Evolutionary conservation across 2,329 filamentous ascomycete genomes (phyloP).

Genomic region (Thelonectria olida): DNA sequence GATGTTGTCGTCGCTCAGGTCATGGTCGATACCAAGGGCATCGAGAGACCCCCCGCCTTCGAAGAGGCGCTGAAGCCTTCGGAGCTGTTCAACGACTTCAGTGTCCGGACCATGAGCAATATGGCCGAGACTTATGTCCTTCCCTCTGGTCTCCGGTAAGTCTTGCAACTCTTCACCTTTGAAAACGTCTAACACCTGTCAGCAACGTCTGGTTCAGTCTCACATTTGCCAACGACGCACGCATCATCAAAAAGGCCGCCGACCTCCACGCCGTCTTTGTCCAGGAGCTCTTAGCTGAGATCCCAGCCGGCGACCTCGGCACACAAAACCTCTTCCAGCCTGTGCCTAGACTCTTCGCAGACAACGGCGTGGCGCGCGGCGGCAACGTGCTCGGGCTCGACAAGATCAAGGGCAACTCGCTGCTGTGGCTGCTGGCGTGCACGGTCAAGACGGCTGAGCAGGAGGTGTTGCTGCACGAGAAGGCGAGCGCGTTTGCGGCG

Average conservation of each 20-base stretch:
- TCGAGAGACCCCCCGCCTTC: constrained; percentile 37
- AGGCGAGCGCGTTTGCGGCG: constrained; percentile 23
- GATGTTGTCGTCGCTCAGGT: constrained; percentile 30
- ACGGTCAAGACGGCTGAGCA: constrained; percentile 47
- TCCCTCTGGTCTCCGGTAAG: constrained; percentile 36
- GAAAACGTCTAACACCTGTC: neutral
- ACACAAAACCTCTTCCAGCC: constrained; percentile 45
- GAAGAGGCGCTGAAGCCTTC: constrained; percentile 31
- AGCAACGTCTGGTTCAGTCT: constrained; percentile 19
- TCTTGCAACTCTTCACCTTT: neutral
- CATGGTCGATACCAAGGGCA: constrained; percentile 26
- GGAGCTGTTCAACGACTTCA: constrained; percentile 25
- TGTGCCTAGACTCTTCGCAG: constrained; percentile 35
- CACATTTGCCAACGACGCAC: constrained; percentile 18
- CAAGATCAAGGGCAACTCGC: constrained; percentile 44
- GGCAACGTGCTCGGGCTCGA: constrained; percentile 47
- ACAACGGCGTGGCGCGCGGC: constrained; percentile 35
- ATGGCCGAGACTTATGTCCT: constrained; percentile 20
- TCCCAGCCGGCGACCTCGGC: constrained; percentile 36
- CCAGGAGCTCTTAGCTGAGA: constrained; percentile 12
- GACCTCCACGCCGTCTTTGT: neutral
- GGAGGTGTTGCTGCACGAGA: constrained; percentile 22
- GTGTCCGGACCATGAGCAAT: constrained; percentile 23
- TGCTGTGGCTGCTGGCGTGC: constrained; percentile 48
- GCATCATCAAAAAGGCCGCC: constrained; percentile 9